Conservation (phyloP, 1,284 basidiomycete genomes). For the Moesziomyces parantarcticus region DNA sequence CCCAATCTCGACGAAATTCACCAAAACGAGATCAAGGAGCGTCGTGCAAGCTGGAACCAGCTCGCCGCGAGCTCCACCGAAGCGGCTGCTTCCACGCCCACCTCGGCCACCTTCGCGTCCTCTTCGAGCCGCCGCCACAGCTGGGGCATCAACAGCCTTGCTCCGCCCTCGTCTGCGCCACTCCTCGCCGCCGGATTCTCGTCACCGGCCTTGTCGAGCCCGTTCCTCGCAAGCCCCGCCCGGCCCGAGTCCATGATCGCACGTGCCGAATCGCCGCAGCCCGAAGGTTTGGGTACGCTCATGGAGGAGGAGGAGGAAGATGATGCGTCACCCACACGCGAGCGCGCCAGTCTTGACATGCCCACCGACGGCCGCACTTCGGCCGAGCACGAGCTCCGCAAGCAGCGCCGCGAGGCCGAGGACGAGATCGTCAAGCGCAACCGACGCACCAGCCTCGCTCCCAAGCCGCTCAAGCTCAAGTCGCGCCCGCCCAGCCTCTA, state of each 20-base stretch:
- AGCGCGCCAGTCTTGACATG: conserved; percentile 40
- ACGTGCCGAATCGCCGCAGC: conserved; percentile 37
- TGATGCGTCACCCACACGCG: conserved; percentile 50
- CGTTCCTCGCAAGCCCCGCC: conserved; percentile 34
- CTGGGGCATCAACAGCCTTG: conserved; percentile 26
- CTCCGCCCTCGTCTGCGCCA: conserved; percentile 20
- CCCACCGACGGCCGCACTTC: conserved; percentile 15
- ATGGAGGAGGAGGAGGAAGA: conserved; percentile 63
- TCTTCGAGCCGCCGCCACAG: conserved; percentile 27
- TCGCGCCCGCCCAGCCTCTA: conserved; percentile 59
- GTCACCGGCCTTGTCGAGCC: conserved; percentile 25
- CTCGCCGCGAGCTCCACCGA: conserved; percentile 25
- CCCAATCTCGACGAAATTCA: conserved; percentile 61
- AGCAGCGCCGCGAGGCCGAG: conserved; percentile 44
- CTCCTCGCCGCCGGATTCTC: conserved; percentile 22
- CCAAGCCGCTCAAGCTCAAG: conserved; percentile 61
- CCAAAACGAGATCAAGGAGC: conserved; percentile 46
- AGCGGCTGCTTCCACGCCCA: conserved; percentile 4
- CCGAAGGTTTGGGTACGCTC: conserved; percentile 57
- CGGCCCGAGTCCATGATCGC: conserved; percentile 46
- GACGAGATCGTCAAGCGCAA: conserved; percentile 53
- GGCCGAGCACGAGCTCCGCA: conserved; percentile 25
- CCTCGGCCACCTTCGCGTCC: conserved; percentile 13
- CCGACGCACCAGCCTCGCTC: conserved; percentile 52
- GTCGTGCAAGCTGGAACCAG: conserved; percentile 40